phyloP scores from a whole-genome alignment of 169 alveolate genomes.

The Theileria equi region DNA sequence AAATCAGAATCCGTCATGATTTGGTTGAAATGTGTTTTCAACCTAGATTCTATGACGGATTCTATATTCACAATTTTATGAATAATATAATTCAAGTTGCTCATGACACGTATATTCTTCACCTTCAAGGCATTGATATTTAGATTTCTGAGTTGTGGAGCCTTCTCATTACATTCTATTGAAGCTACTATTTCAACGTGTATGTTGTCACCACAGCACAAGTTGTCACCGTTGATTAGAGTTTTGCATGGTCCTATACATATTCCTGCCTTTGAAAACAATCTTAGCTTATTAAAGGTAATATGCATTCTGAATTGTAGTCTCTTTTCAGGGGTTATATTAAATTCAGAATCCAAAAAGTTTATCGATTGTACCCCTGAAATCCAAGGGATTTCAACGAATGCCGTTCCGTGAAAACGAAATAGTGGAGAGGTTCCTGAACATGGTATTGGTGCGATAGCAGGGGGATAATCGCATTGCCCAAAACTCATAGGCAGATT shows the following conservation, averaged over 20 bases:
- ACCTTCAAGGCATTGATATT: slow-evolving; percentile 6
- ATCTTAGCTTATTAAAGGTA: not conserved
- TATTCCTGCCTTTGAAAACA: slow-evolving; percentile 5
- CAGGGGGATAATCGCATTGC: slow-evolving; percentile 6
- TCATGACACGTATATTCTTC: not conserved
- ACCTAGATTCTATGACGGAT: not conserved
- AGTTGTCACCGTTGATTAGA: slow-evolving; percentile 12
- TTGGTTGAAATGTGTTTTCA: slow-evolving; percentile 3
- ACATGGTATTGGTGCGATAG: slow-evolving; percentile 42
- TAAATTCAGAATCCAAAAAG: slow-evolving; percentile 6
- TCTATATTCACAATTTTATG: slow-evolving; percentile 6
- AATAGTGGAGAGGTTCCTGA: slow-evolving; percentile 5
- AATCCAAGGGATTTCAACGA: slow-evolving; percentile 34
- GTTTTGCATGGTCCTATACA: slow-evolving; percentile 1
- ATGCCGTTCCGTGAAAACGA: not conserved
- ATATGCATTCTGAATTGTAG: slow-evolving; percentile 3
- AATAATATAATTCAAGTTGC: not conserved
- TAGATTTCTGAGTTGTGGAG: slow-evolving; percentile 50
- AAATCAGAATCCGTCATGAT: slow-evolving; percentile 1
- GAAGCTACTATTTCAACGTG: slow-evolving; percentile 8
- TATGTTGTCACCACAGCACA: slow-evolving; percentile 31
- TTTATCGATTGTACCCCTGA: slow-evolving; percentile 35
- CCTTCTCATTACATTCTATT: slow-evolving; percentile 1
- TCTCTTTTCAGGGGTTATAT: slow-evolving; percentile 8
- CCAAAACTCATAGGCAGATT: slow-evolving; percentile 48